Evolutionary conservation across 78 protist species (phyloP).

Genomic region (Polysphondylium violaceum): DNA sequence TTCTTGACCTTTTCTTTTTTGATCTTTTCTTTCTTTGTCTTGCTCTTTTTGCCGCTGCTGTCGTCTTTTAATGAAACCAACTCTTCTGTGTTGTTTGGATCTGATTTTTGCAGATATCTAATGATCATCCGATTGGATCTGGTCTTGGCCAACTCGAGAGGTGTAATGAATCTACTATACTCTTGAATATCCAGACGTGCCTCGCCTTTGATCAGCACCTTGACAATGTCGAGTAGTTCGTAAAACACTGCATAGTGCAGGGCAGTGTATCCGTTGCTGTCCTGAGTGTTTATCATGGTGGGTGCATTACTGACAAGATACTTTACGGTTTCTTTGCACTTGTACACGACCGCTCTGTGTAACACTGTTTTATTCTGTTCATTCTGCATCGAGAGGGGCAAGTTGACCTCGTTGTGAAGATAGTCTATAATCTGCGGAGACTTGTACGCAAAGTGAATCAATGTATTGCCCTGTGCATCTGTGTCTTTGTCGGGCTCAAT

Average conservation of each 20-base stretch:
- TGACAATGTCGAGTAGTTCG: background rate
- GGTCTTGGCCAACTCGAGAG: background rate
- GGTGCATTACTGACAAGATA: background rate
- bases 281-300: slow-evolving; percentile 9
- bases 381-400: background rate
- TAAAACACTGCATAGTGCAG: background rate
- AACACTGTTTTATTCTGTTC: slow-evolving; percentile 27
- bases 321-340: background rate
- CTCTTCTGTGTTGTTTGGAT: background rate
- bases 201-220: background rate
- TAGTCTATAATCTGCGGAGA: slow-evolving; percentile 1
- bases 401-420: background rate
- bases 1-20: background rate
- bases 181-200: slow-evolving; percentile 22
- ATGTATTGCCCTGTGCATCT: slow-evolving; percentile 8
- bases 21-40: background rate
- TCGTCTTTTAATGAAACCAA: background rate
- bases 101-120: background rate
- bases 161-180: background rate
- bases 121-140: too few species aligned
- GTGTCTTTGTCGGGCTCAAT: slow-evolving; percentile 1
- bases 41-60: background rate
- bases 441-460: slow-evolving; percentile 1
- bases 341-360: slow-evolving; percentile 30
- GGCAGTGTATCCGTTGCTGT: slow-evolving; percentile 3